Evolutionary conservation across 495 filamentous ascomycete genomes (phyloP), one percentile per base, ranked within the genome.

Genomic region (Penicillium egyptiacum): DNA sequence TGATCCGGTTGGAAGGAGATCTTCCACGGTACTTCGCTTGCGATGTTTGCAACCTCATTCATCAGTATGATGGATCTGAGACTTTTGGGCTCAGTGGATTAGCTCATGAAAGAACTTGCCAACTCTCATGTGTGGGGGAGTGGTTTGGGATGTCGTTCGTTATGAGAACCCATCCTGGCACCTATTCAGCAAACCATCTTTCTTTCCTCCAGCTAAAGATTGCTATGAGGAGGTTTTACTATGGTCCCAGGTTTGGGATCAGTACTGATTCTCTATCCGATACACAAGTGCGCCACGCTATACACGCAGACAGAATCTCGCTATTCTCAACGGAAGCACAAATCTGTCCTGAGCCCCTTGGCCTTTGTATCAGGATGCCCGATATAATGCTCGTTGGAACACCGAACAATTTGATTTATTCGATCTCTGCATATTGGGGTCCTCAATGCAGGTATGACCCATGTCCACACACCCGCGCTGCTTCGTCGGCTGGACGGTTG

Each of bases 31-130:
- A 59, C 39, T 58, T 62, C n/a, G 50, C 60, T 46, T 62, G 60
- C 42, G 41, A 62, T 53, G 28, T 48, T 41, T 59, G 47, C 41
- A 35, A 59, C 40, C 3, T 58, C 52, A 56, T 62, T 42, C 60
- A 62, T 49, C 50, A 17, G 28, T 62, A 62, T 52, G 56, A 59
- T 44, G 60, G 60, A 35, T 55, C 60, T 43, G 51, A 62, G 35
- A 47, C 51, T 30, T 55, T 62, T 28, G 50, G 60, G 42, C 26
- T 55, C 5, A 51, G 31, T 42, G 45, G 31, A 42, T 48, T 46
- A n/a, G 12, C 26, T 4, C 17, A 42, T 6, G 16, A 44, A n/a
- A 53, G 41, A 58, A 46, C 56, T 42, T 33, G 33, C 23, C 50
- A 8, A 43, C 43, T 54, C 9, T 50, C 57, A 8, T 59, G 50